Evolutionary conservation across 148 eudicot species (phyloP).

Genomic region (Rhododendron kiyosumense): DNA sequence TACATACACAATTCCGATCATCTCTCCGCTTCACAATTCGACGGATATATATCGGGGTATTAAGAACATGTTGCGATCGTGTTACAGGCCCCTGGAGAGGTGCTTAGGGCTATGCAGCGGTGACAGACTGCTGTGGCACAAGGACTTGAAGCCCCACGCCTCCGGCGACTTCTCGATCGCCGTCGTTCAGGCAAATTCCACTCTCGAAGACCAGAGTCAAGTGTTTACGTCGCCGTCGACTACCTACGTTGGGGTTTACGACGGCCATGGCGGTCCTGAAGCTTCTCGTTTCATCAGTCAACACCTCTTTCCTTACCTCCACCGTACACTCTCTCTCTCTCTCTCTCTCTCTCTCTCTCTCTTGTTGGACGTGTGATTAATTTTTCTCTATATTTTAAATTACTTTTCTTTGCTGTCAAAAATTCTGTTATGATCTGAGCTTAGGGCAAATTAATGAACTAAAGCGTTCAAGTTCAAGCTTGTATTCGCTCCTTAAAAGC

Average conservation of each 20-base stretch:
- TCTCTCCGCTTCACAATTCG: not conserved
- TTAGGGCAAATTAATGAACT: not conserved
- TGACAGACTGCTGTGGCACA: conserved; percentile 71
- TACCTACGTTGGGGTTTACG: conserved; percentile 81
- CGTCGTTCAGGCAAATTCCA: conserved; percentile 85
- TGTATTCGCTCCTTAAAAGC: not conserved
- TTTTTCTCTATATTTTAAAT: not conserved
- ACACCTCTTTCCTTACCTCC: conserved; percentile 51
- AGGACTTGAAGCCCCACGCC: conserved; percentile 81
- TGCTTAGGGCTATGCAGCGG: conserved; percentile 42
- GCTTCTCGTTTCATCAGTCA: conserved; percentile 72
- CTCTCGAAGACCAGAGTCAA: conserved; percentile 78
- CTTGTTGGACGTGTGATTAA: not conserved
- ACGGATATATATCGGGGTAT: not conserved
- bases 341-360: not conserved
- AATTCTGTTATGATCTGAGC: not conserved
- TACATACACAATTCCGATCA: not conserved
- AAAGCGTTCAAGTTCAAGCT: not conserved
- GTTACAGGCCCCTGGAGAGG: conserved; percentile 34
- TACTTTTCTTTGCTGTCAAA: not conserved
- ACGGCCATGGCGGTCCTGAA: conserved; percentile 95
- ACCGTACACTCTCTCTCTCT: conserved; percentile 31
- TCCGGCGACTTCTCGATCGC: conserved; percentile 86
- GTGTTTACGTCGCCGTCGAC: conserved; percentile 65
- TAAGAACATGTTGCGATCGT: conserved; percentile 42